Conservation (phyloP, 2,329 filamentous ascomycete genomes). For the Ilyonectria destructans region DNA sequence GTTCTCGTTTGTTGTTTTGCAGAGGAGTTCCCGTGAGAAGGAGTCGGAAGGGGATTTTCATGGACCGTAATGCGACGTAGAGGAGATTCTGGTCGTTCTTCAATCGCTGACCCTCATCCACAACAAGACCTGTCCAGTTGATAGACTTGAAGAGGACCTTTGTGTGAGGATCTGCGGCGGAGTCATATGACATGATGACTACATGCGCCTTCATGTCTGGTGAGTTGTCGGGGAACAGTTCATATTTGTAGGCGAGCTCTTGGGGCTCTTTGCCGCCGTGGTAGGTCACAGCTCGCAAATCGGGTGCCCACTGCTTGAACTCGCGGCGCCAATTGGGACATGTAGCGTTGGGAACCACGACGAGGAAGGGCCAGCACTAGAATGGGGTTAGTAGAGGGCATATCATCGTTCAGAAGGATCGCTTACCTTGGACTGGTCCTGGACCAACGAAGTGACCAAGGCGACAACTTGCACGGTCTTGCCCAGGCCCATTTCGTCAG, state of each 20-base stretch:
- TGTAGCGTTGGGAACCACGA: constrained; percentile 95
- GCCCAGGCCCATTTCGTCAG: constrained; percentile 98
- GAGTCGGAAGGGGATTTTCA: constrained; percentile 87
- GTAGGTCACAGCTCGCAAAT: constrained; percentile 90
- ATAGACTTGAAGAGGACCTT: constrained; percentile 78
- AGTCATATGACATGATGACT: constrained; percentile 96
- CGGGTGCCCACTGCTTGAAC: constrained; percentile 93
- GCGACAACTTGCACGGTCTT: constrained; percentile 96
- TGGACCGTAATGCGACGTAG: constrained; percentile 80
- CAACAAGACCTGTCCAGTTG: constrained; percentile 89
- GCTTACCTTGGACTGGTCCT: constrained; percentile 70
- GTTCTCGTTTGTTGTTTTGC: constrained; percentile 94
- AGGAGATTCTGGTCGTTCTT: constrained; percentile 93
- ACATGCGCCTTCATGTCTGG: constrained; percentile 88
- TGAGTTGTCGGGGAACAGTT: constrained; percentile 81
- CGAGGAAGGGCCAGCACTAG: constrained; percentile 88
- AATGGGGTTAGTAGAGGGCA: constrained; percentile 33
- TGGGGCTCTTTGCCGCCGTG: constrained; percentile 85
- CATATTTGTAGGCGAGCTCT: constrained; percentile 84
- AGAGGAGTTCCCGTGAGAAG: constrained; percentile 93
- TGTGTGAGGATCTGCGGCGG: constrained; percentile 81
- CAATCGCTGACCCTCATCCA: constrained; percentile 95
- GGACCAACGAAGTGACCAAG: constrained; percentile 82
- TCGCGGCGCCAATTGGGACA: constrained; percentile 98
- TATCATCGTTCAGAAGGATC: neutral